Conservation (phyloP, 2,329 filamentous ascomycete species). For the Mollisiaceae sp. region DNA sequence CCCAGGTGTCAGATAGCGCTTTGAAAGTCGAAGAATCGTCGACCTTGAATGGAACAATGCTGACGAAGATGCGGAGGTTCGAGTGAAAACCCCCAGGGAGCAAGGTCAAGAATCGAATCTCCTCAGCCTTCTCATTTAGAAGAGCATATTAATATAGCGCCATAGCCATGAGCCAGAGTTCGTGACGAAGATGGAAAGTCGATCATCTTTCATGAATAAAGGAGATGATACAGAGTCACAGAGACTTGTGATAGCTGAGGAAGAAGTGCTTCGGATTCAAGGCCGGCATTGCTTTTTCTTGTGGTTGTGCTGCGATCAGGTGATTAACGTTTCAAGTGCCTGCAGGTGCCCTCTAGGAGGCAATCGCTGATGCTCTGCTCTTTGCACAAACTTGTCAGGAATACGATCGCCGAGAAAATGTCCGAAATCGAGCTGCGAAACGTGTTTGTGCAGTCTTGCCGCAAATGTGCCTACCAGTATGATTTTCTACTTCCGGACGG, state of each 20-base stretch:
- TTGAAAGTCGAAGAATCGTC: neutral
- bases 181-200: no score
- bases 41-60: neutral
- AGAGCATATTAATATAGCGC: neutral
- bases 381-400: no score
- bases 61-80: neutral
- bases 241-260: no score
- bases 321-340: no score
- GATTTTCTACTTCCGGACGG: neutral
- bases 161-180: neutral
- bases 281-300: no score
- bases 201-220: no score
- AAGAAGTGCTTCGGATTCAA: no score
- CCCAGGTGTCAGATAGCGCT: neutral
- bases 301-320: no score
- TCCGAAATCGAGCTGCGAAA: neutral
- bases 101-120: constrained; percentile 1
- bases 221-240: no score
- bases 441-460: neutral
- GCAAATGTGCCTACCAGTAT: neutral
- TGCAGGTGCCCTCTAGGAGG: no score
- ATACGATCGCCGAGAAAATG: neutral
- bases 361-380: no score
- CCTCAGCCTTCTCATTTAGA: neutral
- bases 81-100: neutral